These are phyloP conservation scores for Beta macrorhiza DNA, from an alignment of 179 eudicot genomes.

Conservation along the genomic window DNA sequence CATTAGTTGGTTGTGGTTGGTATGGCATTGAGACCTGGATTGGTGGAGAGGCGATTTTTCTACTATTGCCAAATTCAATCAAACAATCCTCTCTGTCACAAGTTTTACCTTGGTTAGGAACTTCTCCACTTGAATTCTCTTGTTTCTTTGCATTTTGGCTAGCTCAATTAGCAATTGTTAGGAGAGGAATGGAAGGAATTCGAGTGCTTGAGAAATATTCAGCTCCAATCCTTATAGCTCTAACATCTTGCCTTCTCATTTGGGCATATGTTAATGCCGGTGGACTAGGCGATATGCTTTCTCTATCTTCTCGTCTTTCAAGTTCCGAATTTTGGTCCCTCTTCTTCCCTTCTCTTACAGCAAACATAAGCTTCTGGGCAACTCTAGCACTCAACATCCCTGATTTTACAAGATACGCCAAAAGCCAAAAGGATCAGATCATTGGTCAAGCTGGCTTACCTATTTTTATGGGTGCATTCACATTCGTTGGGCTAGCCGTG, in stretches of 20 bases:
- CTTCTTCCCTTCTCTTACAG: constrained; percentile 89
- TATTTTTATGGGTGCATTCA: constrained; percentile 90
- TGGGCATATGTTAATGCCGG: constrained; percentile 94
- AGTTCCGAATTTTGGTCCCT: constrained; percentile 65
- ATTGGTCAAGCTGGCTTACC: constrained; percentile 86
- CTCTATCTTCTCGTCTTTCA: constrained; percentile 62
- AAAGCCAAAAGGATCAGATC: constrained; percentile 69
- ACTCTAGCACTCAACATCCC: constrained; percentile 88
- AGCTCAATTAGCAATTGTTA: constrained; percentile 65
- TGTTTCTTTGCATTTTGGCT: constrained; percentile 83
- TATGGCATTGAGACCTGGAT: constrained; percentile 97
- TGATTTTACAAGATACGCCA: constrained; percentile 91
- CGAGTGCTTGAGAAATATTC: constrained; percentile 74
- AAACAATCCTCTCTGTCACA: constrained; percentile 47
- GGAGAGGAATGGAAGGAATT: constrained; percentile 93
- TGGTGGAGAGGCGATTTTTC: constrained; percentile 90
- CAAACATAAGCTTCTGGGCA: constrained; percentile 96
- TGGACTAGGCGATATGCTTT: constrained; percentile 73
- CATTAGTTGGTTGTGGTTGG: constrained; percentile 96
- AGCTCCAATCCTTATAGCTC: constrained; percentile 69
- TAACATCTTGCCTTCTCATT: constrained; percentile 59
- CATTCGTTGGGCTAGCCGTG: constrained; percentile 90
- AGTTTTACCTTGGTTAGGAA: constrained; percentile 69
- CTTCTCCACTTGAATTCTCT: constrained; percentile 77
- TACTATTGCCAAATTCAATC: constrained; percentile 54